Evolutionary conservation across 352 stramenopile species (phyloP).

Genomic region (Phytophthora pseudosyringae): DNA sequence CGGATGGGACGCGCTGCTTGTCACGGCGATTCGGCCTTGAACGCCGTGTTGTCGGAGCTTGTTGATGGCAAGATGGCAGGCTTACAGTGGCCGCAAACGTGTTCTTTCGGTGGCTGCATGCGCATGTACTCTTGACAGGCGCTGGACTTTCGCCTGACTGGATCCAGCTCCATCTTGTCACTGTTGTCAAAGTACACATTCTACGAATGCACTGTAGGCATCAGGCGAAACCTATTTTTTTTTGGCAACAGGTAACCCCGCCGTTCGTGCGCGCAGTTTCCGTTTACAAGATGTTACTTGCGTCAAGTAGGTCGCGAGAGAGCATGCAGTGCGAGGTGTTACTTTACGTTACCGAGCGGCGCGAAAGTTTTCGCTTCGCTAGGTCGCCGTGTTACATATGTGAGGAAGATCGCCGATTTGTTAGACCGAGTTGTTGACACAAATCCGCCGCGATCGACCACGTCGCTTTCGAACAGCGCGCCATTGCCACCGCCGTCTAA

Average conservation of each 20-base stretch:
- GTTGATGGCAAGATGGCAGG: slow-evolving; percentile 4
- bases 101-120: slow-evolving; percentile 1
- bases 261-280: slow-evolving; percentile 2
- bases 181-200: not conserved
- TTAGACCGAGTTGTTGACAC: slow-evolving; percentile 2
- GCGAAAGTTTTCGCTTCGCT: slow-evolving; percentile 26
- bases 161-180: slow-evolving; percentile 20
- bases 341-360: slow-evolving; percentile 3
- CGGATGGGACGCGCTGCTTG: slow-evolving; percentile 7
- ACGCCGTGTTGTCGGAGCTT: slow-evolving; percentile 3
- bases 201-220: not conserved
- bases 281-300: slow-evolving; percentile 12
- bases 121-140: not conserved
- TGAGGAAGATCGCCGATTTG: slow-evolving; percentile 11
- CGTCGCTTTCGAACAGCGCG: slow-evolving; percentile 1
- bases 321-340: slow-evolving; percentile 2
- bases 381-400: slow-evolving; percentile 28
- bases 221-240: slow-evolving; percentile 8
- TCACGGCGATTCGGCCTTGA: not conserved
- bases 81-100: not conserved
- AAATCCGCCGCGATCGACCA: not conserved
- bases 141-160: slow-evolving; percentile 14
- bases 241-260: slow-evolving; percentile 4
- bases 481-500: not conserved
- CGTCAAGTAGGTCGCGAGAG: slow-evolving; percentile 14